Base-by-base conservation (phyloP, 176 grass and related monocot genomes). In the Sorghum bicolor region DNA sequence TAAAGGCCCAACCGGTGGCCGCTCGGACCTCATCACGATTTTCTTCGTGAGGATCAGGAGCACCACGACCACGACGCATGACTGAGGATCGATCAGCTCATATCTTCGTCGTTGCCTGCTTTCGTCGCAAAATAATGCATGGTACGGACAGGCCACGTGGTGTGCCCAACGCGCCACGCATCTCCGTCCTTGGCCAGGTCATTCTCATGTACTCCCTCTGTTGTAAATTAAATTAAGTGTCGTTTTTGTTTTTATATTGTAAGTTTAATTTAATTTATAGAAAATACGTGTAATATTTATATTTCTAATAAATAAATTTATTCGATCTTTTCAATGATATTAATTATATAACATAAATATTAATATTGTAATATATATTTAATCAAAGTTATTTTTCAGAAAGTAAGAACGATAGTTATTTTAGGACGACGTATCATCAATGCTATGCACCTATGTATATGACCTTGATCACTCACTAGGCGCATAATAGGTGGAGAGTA, bases 131-230 rank as follows among this genome's bases (percentile, higher is more conserved):
- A 74, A 86, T 65, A 74, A 86, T 80, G 33, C 33, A 34, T 34
- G 32, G 31, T 19, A 63, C 16, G 15, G 31, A 12, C 53, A 11
- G 14, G 83, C 52, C 75, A 85, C 83, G 38, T 85, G 66, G 52
- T 61, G 38, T 10, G 0, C 13, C 28, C 17, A 33, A 60, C 20
- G 34, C 30, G 43, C 30, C 63, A 70, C 68, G 68, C 68, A 70
- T 14, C 68, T 13, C 67, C 48, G 1, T 37, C 36, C 36, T 10
- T 11, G 4, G 36, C 67, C 36, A 70, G 67, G 67, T 70, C 67
- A 40, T 36, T 17, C 50, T 53, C 50, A n/a, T n/a, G n/a, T n/a
- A n/a, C n/a, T n/a, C n/a, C n/a, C n/a, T n/a, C n/a, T n/a, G n/a
- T n/a, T n/a, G n/a, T n/a, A n/a, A n/a, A n/a, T n/a, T n/a, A n/a